Evolutionary conservation across 176 grass and related monocot species (phyloP).

Genomic region (Saccharum officinarum): DNA sequence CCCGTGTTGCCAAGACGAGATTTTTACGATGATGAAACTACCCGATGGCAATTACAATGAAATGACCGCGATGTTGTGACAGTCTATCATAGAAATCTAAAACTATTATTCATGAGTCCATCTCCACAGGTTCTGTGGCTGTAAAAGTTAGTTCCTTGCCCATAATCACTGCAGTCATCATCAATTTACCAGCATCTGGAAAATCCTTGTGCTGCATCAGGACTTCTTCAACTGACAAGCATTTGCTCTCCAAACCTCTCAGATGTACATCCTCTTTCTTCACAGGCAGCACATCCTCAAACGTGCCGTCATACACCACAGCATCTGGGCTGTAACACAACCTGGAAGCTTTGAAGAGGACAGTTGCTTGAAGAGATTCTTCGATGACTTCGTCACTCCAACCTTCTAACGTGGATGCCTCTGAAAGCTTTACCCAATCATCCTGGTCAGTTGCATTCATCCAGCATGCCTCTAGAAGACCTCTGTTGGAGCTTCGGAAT

Average conservation of each 20-base stretch:
- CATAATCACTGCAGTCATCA: slow-evolving; percentile 76
- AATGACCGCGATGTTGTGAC: not conserved
- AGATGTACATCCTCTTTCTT: slow-evolving; percentile 54
- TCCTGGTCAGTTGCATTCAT: slow-evolving; percentile 79
- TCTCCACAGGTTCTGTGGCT: slow-evolving; percentile 44
- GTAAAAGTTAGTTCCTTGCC: slow-evolving; percentile 48
- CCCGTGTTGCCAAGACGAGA: not conserved
- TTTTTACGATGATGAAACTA: not conserved
- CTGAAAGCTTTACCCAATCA: slow-evolving; percentile 66
- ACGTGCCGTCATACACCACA: slow-evolving; percentile 54
- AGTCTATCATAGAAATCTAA: not conserved
- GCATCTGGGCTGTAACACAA: slow-evolving; percentile 67
- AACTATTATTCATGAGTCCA: slow-evolving; percentile 45
- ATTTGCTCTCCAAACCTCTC: slow-evolving; percentile 45
- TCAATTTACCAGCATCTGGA: slow-evolving; percentile 89
- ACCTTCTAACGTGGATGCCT: slow-evolving; percentile 68
- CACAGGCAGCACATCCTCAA: slow-evolving; percentile 82
- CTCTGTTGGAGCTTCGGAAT: slow-evolving; percentile 70
- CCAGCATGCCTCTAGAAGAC: slow-evolving; percentile 86
- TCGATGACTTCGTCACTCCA: slow-evolving; percentile 73
- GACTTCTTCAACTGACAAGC: slow-evolving; percentile 77
- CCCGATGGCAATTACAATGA: not conserved
- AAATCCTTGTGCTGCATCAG: slow-evolving; percentile 82
- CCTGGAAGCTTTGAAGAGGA: slow-evolving; percentile 68
- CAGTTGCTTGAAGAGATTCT: slow-evolving; percentile 53